Base-by-base conservation (phyloP, 257 asterid genomes). In the Fraxinus anomala region DNA sequence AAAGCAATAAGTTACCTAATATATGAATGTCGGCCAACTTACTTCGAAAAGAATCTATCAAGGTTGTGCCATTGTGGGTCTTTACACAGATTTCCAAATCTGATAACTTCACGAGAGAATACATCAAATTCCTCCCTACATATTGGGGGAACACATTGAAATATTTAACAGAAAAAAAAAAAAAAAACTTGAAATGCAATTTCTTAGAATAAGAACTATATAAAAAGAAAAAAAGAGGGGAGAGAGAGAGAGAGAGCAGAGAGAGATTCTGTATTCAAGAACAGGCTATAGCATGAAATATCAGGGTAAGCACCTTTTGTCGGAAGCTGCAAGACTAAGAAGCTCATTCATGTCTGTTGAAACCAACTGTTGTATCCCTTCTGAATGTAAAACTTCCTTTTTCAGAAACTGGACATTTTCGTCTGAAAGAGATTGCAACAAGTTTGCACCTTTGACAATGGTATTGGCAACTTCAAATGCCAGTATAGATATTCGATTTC, bases 51-150 rank as follows among this genome's bases (percentile, higher is more conserved):
- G 79, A 86, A 94, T 79, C 99, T 90, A 77, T 83, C 92, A 59
- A 96, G 86, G 81, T 91, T 88, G 90, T 96, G 98, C 99, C 99
- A 96, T 74, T 96, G 99, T 24, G 98, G 97, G 82, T 96, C 99
- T 88, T 89, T 96, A 85, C 99, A 94, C 86, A 92, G 72, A 86
- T 96, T 88, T 72, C 99, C 99, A 76, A 96, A 96, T 82, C 99
- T 88, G 69, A 93, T 80, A 44, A 96, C 94, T 92, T 96, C 99
- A 8, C 97, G 96, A 37, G 97, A 86, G 79, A 93, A 93, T 56
- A 96, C 89, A 47, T 91, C 94, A 81, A 93, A 94, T 84, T 96
- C 99, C 82, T 96, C 98, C 91, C 99, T 96, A 82, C 70, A 83
- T 79, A 80, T 77, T 73, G 63, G 49, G 59, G 31, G 81, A 81